These are phyloP conservation scores for Auricularia sp. DNA, from an alignment of 768 basidiomycete species.

Conservation along the genomic window DNA sequence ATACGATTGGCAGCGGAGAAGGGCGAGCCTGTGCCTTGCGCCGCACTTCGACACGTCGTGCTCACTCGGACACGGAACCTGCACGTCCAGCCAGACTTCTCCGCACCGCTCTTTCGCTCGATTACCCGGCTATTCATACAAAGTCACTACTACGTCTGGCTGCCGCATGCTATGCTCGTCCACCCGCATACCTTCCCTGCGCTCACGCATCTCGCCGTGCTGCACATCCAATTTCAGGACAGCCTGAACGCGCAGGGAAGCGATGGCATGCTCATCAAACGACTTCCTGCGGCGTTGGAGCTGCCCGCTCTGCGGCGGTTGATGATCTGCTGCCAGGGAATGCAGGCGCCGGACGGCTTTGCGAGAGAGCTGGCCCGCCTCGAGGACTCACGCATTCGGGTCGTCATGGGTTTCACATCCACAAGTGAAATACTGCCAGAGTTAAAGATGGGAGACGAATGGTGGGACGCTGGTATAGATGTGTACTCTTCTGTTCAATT, in stretches of 20 bases:
- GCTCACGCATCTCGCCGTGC: conserved; percentile 1
- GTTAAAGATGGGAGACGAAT: not conserved
- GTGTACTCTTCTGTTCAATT: not conserved
- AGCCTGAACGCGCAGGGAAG: not conserved
- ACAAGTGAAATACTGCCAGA: not conserved
- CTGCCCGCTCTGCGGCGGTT: not conserved
- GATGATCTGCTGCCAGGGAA: not conserved
- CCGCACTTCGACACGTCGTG: not conserved
- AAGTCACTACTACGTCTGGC: not conserved
- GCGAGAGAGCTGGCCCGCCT: not conserved
- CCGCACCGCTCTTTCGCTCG: not conserved
- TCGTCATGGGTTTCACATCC: not conserved
- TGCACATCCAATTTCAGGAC: not conserved
- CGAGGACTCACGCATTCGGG: not conserved
- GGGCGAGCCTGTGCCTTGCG: not conserved
- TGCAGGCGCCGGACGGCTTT: not conserved
- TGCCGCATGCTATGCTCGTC: not conserved
- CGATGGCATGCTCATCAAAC: not conserved
- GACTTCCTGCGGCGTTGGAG: not conserved
- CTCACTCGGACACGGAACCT: not conserved
- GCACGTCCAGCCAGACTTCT: not conserved
- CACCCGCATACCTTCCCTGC: not conserved
- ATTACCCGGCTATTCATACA: not conserved
- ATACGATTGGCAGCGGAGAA: not conserved
- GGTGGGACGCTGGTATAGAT: not conserved